Evolutionary conservation across 495 filamentous ascomycete species (phyloP), one percentile per base, ranked within the genome.

Genomic region (Podospora australis): DNA sequence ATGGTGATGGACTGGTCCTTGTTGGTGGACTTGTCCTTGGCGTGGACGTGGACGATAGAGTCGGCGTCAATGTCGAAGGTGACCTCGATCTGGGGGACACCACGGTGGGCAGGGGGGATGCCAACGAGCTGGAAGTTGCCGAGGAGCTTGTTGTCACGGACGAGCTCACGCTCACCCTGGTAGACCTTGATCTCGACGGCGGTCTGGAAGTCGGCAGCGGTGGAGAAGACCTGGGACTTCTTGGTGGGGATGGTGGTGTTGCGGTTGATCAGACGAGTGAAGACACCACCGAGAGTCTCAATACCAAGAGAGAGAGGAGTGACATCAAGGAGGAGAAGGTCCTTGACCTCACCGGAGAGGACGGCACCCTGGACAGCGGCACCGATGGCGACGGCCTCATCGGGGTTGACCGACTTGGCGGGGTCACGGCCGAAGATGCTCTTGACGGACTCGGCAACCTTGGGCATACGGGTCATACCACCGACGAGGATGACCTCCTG

Each of bases 401-500:
- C 92, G 50, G 92, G 92, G 78, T 98, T 98, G 70, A 98, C 92
- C 29, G 92, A 90, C 81, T 98, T 98, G 67, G 94, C 87, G 53
- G 92, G 89, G 26, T 98, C 92, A 69, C 92, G 94, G 55, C 94
- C 91, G 71, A 98, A 98, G 68, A 97, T 89, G 72, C 75, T 82
- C 83, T 95, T 96, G 63, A 97, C 92, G 28, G 90, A 94, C 75
- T 97, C 90, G 53, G 83, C 83, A 59, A 98, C 92, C 83, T 96
- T 98, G 61, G 92, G 92, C 92, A 98, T 98, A 75, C 92, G 94
- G 56, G 94, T 96, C 92, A 97, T 97, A 73, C 92, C 92, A 81
- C 92, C 92, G 46, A 98, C 92, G 21, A 98, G 84, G 67, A 98
- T 97, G 59, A 98, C 88, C 64, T 98, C 92, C 74, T 98, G 89